Evolutionary conservation across 306 rosid genomes (phyloP), one percentile per base, ranked within the genome.

Genomic region (Quercus dentata): DNA sequence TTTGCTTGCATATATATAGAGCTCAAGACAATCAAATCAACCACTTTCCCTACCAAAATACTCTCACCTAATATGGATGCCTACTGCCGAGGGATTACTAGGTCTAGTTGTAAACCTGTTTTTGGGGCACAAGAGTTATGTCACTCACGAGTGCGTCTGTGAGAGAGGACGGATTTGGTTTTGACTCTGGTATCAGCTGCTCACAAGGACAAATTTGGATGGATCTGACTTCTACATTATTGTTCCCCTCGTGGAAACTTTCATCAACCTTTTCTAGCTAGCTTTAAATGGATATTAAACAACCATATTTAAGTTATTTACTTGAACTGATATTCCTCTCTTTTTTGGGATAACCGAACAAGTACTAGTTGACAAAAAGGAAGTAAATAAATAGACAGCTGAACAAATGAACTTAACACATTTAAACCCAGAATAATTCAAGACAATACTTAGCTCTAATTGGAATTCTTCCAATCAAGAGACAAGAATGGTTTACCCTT

Each of bases 1-100:
- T 67, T 27, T 83, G 69, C 77, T 78, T 69, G 82, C 76, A 73
- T 70, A 76, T 14, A 73, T 69, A 86, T 79, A 82, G 80, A 51
- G 75, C 73, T 77, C 28, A 71, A 31, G 30, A 57, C 9, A 63
- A 81, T 78, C 21, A 83, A 86, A 80, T 72, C 75, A 89, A 82
- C 83, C 86, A 78, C 89, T 79, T 73, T 74, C 75, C 69, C 78
- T 77, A 85, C 88, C 89, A 38, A 79, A 90, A 77, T 88, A 87
- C 85, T 82, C 79, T 63, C 28, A 86, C 83, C 87, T 78, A 74
- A 76, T 78, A 65, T 55, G 78, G 58, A 77, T 73, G 33, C 27
- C 27, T 25, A 25, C 27, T 25, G 27, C 59, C 65, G 78, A 79
- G 78, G 55, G n/a, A 51, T 73, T 90, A 92, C 94, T 55, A 6